These are phyloP conservation scores for Neophaeococcomyces aloes DNA, from an alignment of 2,329 filamentous ascomycete species.

Conservation along the genomic window DNA sequence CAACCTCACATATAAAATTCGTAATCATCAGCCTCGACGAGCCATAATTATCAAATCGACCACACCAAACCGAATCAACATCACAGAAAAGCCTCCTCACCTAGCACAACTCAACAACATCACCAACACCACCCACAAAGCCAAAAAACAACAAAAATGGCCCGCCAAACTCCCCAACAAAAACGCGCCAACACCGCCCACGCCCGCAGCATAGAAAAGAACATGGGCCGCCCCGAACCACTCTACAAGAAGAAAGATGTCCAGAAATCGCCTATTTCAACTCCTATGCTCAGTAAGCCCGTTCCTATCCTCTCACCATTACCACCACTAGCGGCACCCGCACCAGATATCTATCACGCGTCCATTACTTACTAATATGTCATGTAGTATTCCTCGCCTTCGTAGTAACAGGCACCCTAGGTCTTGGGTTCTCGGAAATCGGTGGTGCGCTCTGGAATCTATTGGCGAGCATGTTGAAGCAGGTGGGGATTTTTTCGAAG, in stretches of 20 bases:
- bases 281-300: constrained; percentile 50
- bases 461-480: constrained; percentile 18
- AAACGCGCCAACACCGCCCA: constrained; percentile 53
- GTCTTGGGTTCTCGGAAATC: constrained; percentile 39
- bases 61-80: not conserved
- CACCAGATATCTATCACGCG: not conserved
- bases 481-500: constrained; percentile 17
- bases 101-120: not conserved
- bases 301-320: not conserved
- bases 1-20: too few species aligned
- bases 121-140: not conserved
- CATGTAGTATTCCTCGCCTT: constrained; percentile 49
- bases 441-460: constrained; percentile 34
- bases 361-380: not conserved
- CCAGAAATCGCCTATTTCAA: constrained; percentile 45
- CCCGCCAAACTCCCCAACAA: constrained; percentile 52
- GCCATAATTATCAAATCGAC: not conserved
- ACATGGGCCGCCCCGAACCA: constrained; percentile 45
- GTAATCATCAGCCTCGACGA: too few species aligned
- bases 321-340: not conserved
- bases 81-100: not conserved
- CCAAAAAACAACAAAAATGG: constrained; percentile 33
- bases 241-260: constrained; percentile 39
- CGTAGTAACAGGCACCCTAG: constrained; percentile 50
- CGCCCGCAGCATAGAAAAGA: constrained; percentile 48